Conservation (phyloP, 2,329 filamentous ascomycete species). For the Aspergillus japonicus region DNA sequence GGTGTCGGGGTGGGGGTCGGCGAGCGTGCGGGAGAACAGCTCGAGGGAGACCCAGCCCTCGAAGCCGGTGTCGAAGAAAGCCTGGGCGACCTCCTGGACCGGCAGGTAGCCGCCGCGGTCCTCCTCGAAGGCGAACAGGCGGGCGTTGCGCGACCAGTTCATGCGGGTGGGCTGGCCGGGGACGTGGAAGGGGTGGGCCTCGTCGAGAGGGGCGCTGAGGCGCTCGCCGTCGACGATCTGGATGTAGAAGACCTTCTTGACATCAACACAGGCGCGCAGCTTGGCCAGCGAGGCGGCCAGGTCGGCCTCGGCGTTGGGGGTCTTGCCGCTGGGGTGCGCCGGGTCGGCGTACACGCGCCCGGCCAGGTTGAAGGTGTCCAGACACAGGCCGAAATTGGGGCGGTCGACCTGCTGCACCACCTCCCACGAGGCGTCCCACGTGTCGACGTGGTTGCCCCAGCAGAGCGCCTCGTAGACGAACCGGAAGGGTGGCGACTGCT, state of each 20-base stretch:
- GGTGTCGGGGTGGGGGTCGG: conserved; percentile 51
- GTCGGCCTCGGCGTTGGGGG: conserved; percentile 54
- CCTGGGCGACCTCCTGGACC: conserved; percentile 58
- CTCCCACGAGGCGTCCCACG: conserved; percentile 71
- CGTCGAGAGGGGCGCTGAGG: conserved; percentile 56
- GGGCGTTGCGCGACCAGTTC: conserved; percentile 76
- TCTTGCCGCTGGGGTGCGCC: conserved; percentile 51
- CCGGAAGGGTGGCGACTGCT: conserved; percentile 56
- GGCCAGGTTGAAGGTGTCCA: conserved; percentile 78
- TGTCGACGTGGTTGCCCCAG: conserved; percentile 69
- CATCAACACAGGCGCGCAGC: conserved; percentile 57
- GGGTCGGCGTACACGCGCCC: conserved; percentile 71
- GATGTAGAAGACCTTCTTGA: conserved; percentile 69
- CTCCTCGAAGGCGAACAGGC: conserved; percentile 66
- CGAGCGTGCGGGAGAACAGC: conserved; percentile 63
- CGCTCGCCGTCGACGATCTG: conserved; percentile 74
- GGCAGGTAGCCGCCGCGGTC: conserved; percentile 67
- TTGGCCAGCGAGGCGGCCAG: conserved; percentile 56
- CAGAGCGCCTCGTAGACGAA: conserved; percentile 73
- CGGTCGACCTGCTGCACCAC: conserved; percentile 64
- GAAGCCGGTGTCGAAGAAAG: conserved; percentile 63
- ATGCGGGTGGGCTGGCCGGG: conserved; percentile 62
- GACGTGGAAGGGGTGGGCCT: conserved; percentile 59
- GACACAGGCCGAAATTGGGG: conserved; percentile 71
- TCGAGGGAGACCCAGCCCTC: conserved; percentile 71